Evolutionary conservation across 2,329 filamentous ascomycete species (phyloP).

Genomic region (Ophiostoma sp.): DNA sequence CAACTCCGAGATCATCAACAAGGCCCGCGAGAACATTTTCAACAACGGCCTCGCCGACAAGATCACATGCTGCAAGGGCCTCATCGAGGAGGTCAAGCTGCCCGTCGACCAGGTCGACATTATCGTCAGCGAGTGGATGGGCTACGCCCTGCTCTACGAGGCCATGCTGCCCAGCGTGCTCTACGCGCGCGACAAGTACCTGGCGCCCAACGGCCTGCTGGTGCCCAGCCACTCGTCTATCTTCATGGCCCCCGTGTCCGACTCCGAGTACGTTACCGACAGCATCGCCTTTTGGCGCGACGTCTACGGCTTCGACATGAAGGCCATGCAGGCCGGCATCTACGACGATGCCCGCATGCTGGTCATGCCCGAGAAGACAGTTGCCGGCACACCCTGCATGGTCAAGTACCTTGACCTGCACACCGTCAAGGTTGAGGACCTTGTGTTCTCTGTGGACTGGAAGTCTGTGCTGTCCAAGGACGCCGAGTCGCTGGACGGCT

Average conservation of each 20-base stretch:
- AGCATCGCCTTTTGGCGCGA: constrained; percentile 82
- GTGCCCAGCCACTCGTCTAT: constrained; percentile 81
- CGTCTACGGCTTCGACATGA: constrained; percentile 94
- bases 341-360: constrained; percentile 78
- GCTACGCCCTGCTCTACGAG: constrained; percentile 87
- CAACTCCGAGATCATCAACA: constrained; percentile 83
- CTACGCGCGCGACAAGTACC: constrained; percentile 79
- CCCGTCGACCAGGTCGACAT: constrained; percentile 82
- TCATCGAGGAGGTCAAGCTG: constrained; percentile 78
- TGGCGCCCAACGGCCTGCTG: constrained; percentile 73
- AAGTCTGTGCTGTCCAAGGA: constrained; percentile 55
- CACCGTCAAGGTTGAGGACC: constrained; percentile 62
- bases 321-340: constrained; percentile 77
- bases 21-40: constrained; percentile 78
- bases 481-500: constrained; percentile 72
- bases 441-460: constrained; percentile 70
- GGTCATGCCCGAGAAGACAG: constrained; percentile 56
- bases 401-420: constrained; percentile 76
- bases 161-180: constrained; percentile 93
- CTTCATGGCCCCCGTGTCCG: constrained; percentile 73
- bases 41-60: constrained; percentile 68
- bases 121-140: constrained; percentile 98
- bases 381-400: constrained; percentile 56
- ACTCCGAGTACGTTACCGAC: constrained; percentile 70
- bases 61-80: constrained; percentile 76